phyloP scores from a whole-genome alignment of 169 alveolate species.

The Eimeria tenella region DNA sequence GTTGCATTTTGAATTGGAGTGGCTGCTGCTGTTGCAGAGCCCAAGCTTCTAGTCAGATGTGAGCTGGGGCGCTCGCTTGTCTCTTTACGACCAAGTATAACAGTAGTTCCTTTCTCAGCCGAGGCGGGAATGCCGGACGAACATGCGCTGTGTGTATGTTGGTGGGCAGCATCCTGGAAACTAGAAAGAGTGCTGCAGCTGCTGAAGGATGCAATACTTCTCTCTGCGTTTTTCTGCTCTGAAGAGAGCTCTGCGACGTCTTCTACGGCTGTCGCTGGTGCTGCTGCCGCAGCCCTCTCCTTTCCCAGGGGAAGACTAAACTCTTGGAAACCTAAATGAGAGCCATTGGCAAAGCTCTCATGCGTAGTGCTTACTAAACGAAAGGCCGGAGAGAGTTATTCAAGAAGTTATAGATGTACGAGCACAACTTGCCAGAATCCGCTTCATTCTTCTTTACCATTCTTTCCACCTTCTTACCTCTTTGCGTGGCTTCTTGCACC shows the following conservation, averaged over 20 bases:
- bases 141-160: neutral
- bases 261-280: constrained; percentile 4
- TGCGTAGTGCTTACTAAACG: neutral
- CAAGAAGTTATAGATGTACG: neutral
- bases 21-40: constrained; percentile 7
- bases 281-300: neutral
- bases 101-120: neutral
- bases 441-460: neutral
- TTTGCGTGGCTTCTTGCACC: constrained; percentile 39
- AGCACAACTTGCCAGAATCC: neutral
- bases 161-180: neutral
- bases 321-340: neutral
- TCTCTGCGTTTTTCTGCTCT: neutral
- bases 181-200: constrained; percentile 68
- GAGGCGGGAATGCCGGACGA: constrained; percentile 21
- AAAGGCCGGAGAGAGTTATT: neutral
- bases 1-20: neutral
- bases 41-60: neutral
- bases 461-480: neutral
- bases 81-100: neutral
- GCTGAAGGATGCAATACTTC: constrained; percentile 21
- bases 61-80: neutral
- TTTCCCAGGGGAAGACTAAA: neutral
- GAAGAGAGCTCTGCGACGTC: neutral
- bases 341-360: neutral